These are phyloP conservation scores for Ophiostoma sp. DNA, from an alignment of 2,329 filamentous ascomycete species.

Conservation along the genomic window DNA sequence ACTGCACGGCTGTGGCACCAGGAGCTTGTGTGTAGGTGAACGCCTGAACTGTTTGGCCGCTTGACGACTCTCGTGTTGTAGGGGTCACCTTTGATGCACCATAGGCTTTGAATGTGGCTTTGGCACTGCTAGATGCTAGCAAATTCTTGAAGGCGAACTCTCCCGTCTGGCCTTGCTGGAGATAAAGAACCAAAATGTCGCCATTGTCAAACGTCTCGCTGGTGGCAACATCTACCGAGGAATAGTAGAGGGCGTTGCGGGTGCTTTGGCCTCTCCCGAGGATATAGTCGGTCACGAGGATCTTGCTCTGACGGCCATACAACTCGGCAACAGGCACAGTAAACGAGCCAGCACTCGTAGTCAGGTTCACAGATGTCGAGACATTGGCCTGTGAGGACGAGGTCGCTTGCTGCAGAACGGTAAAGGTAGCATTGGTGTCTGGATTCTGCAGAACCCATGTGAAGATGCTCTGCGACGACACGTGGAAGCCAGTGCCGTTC, in stretches of 20 bases:
- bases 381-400: conserved; percentile 42
- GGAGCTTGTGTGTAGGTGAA: conserved; percentile 26
- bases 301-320: conserved; percentile 60
- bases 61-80: not conserved
- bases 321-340: conserved; percentile 58
- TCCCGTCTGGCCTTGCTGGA: conserved; percentile 45
- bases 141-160: conserved; percentile 44
- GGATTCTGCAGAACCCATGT: conserved; percentile 51
- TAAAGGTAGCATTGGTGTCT: conserved; percentile 46
- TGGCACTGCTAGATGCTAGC: not conserved
- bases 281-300: conserved; percentile 62
- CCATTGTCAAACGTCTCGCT: conserved; percentile 40
- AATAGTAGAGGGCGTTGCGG: conserved; percentile 51
- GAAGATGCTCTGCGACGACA: conserved; percentile 39
- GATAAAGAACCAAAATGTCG: conserved; percentile 55
- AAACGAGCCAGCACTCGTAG: conserved; percentile 53
- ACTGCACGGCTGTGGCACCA: conserved; percentile 43
- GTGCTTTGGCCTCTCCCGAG: conserved; percentile 42
- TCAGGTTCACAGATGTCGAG: conserved; percentile 52
- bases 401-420: conserved; percentile 58
- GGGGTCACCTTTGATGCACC: not conserved
- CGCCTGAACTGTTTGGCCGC: not conserved
- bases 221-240: conserved; percentile 62
- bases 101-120: not conserved
- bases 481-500: conserved; percentile 46